Evolutionary conservation across 345 rosid species (phyloP).

Genomic region (Alliaria petiolata): DNA sequence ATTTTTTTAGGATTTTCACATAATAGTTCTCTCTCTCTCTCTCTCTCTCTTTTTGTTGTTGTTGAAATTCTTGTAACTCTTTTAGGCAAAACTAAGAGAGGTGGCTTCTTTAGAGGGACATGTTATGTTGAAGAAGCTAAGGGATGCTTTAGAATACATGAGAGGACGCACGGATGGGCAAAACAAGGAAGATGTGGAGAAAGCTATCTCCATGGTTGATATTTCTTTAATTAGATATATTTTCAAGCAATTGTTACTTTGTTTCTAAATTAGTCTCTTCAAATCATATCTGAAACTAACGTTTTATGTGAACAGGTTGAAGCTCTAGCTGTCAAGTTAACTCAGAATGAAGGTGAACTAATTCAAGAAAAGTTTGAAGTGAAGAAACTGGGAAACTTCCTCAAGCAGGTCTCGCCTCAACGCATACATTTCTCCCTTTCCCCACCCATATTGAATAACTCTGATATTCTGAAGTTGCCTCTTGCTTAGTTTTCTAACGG

Average conservation of each 20-base stretch:
- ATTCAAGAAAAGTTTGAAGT: slow-evolving; percentile 99
- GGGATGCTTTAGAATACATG: slow-evolving; percentile 95
- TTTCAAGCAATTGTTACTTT: not conserved
- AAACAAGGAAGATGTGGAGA: slow-evolving; percentile 93
- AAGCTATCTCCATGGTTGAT: slow-evolving; percentile 92
- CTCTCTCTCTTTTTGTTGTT: no score
- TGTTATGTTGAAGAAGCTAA: slow-evolving; percentile 94
- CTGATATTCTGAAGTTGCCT: not conserved
- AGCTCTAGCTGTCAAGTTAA: slow-evolving; percentile 92
- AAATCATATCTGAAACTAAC: not conserved
- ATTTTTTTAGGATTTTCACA: not conserved
- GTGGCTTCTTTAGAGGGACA: slow-evolving; percentile 98
- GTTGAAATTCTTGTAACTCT: not conserved
- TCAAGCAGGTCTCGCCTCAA: slow-evolving; percentile 61
- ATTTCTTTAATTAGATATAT: not conserved
- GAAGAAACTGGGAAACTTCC: slow-evolving; percentile 87
- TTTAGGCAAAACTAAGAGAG: slow-evolving; percentile 80
- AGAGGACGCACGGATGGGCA: slow-evolving; percentile 81
- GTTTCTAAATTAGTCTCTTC: not conserved
- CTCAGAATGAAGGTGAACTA: slow-evolving; percentile 97
- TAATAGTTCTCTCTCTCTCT: not conserved
- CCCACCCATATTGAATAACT: not conserved
- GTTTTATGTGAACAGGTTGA: slow-evolving; percentile 57
- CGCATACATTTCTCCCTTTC: no score
- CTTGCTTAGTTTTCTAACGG: not conserved